Percentiles rank a stretch among this genome's conserved stretches.
Conservation (phyloP, 1,284 basidiomycete species). For the Malassezia slooffiae region DNA sequence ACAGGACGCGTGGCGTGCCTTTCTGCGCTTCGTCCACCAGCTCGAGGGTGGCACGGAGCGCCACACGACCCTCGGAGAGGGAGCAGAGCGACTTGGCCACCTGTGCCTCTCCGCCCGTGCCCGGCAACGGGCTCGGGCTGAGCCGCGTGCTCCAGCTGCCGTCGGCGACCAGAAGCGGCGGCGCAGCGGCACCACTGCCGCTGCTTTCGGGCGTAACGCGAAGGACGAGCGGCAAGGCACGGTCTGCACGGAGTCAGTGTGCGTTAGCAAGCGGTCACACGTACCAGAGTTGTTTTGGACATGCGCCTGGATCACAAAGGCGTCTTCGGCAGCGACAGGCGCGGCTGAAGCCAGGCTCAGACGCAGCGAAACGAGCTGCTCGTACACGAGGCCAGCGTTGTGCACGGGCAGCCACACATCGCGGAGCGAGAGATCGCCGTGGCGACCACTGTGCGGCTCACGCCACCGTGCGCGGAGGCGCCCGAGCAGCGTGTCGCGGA, state of each 20-base stretch:
- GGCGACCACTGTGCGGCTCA: constrained; percentile 50
- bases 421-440: constrained; percentile 12
- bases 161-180: constrained; percentile 15
- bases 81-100: constrained; percentile 14
- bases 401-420: background rate
- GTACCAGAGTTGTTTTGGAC: too few species aligned
- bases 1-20: too few species aligned
- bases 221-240: constrained; percentile 2
- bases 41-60: too few species aligned
- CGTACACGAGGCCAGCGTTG: constrained; percentile 1
- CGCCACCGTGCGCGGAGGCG: constrained; percentile 63
- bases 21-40: too few species aligned
- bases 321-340: background rate
- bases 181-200: background rate
- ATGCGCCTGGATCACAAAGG: too few species aligned
- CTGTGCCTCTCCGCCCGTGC: background rate
- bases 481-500: constrained; percentile 69
- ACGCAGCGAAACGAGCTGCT: background rate
- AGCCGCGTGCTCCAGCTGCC: constrained; percentile 11
- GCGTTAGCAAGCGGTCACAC: too few species aligned
- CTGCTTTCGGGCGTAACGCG: constrained; percentile 2
- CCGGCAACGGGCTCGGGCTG: constrained; percentile 2
- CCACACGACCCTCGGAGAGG: constrained; percentile 10
- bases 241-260: too few species aligned
- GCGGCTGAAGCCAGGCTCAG: background rate